Evolutionary conservation across 192 early-diverging fungal genomes (phyloP).

Genomic region (Coemansia sp.): DNA sequence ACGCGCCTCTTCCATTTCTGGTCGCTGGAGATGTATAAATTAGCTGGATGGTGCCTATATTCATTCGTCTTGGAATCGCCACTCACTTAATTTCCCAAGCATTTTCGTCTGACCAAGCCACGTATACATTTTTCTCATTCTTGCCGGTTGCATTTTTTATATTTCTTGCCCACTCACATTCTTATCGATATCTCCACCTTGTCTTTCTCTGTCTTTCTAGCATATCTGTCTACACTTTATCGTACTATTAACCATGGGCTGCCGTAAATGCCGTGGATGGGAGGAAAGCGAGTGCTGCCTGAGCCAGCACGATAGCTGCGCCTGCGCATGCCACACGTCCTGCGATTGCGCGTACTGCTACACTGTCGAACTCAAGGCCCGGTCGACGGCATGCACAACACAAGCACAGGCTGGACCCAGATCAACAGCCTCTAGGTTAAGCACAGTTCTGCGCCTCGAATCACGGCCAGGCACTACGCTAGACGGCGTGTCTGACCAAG

Average conservation of each 20-base stretch:
- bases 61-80: background rate
- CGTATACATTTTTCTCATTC: background rate
- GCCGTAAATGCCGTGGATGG: conserved; percentile 47
- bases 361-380: conserved; percentile 13
- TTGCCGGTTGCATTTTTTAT: background rate
- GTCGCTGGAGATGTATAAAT: background rate
- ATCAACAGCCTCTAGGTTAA: conserved; percentile 6
- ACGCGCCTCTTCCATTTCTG: background rate
- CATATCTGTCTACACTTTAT: background rate
- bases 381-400: conserved; percentile 2
- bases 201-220: background rate
- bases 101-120: background rate
- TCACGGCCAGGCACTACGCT: conserved; percentile 3
- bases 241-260: conserved; percentile 21
- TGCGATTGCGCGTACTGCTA: conserved; percentile 36
- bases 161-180: background rate
- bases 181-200: background rate
- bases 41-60: background rate
- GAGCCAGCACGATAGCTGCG: conserved; percentile 21
- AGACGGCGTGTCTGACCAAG: background rate
- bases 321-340: conserved; percentile 29
- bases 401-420: background rate
- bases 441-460: conserved; percentile 13
- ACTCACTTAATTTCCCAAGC: background rate
- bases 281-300: conserved; percentile 47